These are phyloP conservation scores for Stephania cephalantha DNA, from an alignment of 164 flowering plant species.

Conservation along the genomic window DNA sequence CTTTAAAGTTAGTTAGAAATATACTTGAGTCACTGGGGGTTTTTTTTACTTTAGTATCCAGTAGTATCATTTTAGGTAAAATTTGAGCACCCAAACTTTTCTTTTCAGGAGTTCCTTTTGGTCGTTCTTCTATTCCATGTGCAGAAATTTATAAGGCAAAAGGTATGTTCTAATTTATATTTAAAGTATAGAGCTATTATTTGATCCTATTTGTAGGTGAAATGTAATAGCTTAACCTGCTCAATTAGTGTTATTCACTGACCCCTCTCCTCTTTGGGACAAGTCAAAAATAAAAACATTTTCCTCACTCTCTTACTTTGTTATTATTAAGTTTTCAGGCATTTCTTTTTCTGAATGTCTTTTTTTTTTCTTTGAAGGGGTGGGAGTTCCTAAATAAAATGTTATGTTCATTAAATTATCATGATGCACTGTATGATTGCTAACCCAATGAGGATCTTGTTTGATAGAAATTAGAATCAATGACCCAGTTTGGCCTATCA, in stretches of 20 bases:
- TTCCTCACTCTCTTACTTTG: neutral
- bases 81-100: conserved; percentile 33
- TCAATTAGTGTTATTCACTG: neutral
- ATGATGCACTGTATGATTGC: too few relatives aligned
- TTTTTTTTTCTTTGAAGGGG: neutral
- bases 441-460: too few relatives aligned
- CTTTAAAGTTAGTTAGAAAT: conserved; percentile 3
- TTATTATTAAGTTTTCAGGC: neutral
- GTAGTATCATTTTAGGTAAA: conserved; percentile 19
- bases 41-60: conserved; percentile 10
- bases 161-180: conserved; percentile 44
- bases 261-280: neutral
- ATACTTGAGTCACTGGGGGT: conserved; percentile 10
- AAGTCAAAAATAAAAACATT: neutral
- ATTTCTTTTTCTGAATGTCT: neutral
- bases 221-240: neutral
- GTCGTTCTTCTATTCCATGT: conserved; percentile 50
- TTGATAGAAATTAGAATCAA: too few relatives aligned
- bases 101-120: conserved; percentile 78
- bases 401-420: too few relatives aligned
- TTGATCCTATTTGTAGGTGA: neutral
- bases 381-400: neutral
- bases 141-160: conserved; percentile 65
- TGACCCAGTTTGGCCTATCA: too few relatives aligned
- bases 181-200: neutral